Base-by-base conservation (phyloP, 495 filamentous ascomycete genomes). In the Pseudevernia furfuracea region DNA sequence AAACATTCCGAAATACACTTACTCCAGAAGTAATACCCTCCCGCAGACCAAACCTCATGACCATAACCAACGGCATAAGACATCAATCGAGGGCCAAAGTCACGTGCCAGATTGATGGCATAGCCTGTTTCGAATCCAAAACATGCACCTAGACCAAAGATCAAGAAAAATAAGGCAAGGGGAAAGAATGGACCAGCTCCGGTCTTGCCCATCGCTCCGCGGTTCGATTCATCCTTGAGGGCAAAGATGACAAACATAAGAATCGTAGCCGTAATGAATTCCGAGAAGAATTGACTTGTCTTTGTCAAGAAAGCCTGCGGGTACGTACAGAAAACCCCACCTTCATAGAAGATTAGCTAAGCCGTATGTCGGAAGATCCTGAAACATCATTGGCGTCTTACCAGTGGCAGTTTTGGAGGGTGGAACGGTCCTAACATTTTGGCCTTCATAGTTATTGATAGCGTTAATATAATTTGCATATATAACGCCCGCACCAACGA, bases 51-150 rank as follows among this genome's bases (percentile, higher is more conserved):
- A 3, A 89, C 86, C 46, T 84, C 80, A 57, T 74, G 74, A 4
- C 86, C 86, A 71, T 89, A 88, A 7, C 85, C 86, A 36, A 88
- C 64, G 67, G 81, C 75, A 67, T 84, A 89, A 5, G 80, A 77
- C 43, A 85, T 78, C 32, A 88, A 71, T n/a, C 86, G 70, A 0
- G 86, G 85, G 1, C 86, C 85, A 74, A 88, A 87, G 62, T 89
- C 86, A 58, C 86, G 71, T 3, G 85, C 86, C 28, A 85, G 72
- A 67, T 88, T 88, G 43, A 88, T 85, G 8, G 86, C 84, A 72
- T 86, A 88, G 3, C 85, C 85, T 7, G 85, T 88, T 69, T 88
- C 84, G 80, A 82, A 87, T 37, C 86, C 86, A 72, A 86, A 88
- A 68, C 85, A 86, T 53, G 84, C 82, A 23, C 84, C 85, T 30